phyloP scores from a whole-genome alignment of 805 yeast genomes.

The Jamesozyma jinghongensis region DNA sequence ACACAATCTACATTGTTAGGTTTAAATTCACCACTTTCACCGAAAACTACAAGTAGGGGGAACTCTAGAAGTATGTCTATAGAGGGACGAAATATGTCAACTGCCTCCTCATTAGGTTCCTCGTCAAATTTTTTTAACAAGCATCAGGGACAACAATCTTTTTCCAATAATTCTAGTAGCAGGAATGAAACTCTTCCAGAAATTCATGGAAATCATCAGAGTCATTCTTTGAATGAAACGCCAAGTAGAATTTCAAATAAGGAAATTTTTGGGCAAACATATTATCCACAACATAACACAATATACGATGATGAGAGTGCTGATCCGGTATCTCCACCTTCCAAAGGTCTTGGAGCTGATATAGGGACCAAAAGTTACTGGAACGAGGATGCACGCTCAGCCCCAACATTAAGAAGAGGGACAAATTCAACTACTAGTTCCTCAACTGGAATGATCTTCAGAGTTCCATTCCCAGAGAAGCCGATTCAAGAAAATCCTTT shows the following conservation, averaged over 20 bases:
- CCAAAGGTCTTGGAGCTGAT: not conserved
- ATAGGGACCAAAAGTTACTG: not conserved
- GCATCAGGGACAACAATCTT: not conserved
- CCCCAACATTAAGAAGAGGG: slow-evolving; percentile 2
- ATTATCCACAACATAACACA: no score
- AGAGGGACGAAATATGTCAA: slow-evolving; percentile 6
- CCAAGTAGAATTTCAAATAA: no score
- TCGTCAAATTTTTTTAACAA: not conserved
- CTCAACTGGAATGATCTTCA: slow-evolving; percentile 36
- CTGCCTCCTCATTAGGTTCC: slow-evolving; percentile 12
- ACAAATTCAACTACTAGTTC: slow-evolving; percentile 24
- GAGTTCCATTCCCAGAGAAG: slow-evolving; percentile 60
- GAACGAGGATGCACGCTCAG: not conserved
- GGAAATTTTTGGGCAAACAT: no score
- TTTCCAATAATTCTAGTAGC: no score
- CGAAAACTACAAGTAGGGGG: slow-evolving; percentile 3
- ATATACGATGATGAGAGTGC: slow-evolving; percentile 9
- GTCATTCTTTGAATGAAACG: no score
- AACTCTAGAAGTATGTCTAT: slow-evolving; percentile 1
- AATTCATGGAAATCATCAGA: no score
- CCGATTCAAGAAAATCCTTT: not conserved
- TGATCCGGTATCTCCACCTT: slow-evolving; percentile 7
- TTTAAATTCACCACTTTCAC: slow-evolving; percentile 2
- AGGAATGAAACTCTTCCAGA: no score
- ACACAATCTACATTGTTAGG: slow-evolving; percentile 2